Evolutionary conservation across 306 rosid species (phyloP), one percentile per base, ranked within the genome.

Genomic region (Ormosia semicastrata): DNA sequence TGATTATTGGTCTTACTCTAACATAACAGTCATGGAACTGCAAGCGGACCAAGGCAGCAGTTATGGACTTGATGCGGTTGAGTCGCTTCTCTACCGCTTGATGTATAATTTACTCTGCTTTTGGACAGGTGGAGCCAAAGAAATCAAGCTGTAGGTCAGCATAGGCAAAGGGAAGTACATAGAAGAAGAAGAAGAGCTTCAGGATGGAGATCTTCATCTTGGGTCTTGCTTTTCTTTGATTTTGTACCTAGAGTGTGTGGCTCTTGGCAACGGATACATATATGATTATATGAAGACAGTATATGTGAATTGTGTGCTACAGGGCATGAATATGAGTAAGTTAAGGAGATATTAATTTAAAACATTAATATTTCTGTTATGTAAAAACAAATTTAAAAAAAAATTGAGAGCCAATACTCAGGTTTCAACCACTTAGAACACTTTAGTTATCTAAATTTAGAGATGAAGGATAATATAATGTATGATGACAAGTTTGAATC

Each of bases 11-110:
- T 24, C 87, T 77, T 86, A 91, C 90, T 6, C 76, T 71, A 15
- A 89, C 90, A 70, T 85, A 90, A 73, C 93, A 91, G 58, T 91
- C 92, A 7, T 88, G 96, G 17, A 89, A 91, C 69, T 91, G 93
- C 93, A 89, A 33, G 44, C 88, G 90, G 66, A 85, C 86, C 79
- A 91, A 77, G 53, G 81, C 88, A 3, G 89, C 89, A 1, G 91
- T 81, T 11, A 89, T 79, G 60, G 89, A 72, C 4, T 13, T 72
- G 78, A 88, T 86, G 2, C 64, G 65, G 6, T 65, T 39, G 76
- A 89, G 89, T 14, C 58, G 77, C 39, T 43, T 75, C 50, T 85
- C 77, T 7, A 91, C 92, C 0, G 52, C 83, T 83, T 77, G 52
- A 29, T 52, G 29, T 9, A 85, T 73, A 30, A 86, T 85, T 18